Percentiles rank a stretch among this genome's conserved stretches.
Conservation (phyloP, 768 basidiomycete genomes). For the Peribolospora baueri region DNA sequence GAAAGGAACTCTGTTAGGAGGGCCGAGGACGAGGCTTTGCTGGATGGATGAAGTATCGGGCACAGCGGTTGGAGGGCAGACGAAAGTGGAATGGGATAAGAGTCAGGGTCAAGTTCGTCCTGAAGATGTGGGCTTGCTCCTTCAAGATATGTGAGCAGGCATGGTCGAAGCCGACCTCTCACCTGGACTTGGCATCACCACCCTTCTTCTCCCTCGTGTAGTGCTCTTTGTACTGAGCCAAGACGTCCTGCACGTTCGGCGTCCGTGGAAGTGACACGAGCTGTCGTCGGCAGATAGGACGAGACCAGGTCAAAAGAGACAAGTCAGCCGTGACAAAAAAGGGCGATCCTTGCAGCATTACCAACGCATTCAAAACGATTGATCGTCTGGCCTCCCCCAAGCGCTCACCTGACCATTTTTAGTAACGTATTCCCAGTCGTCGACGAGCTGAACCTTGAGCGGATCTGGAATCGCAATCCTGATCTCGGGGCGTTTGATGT, state of each 20-base stretch:
- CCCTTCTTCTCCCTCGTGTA: conserved; percentile 11
- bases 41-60: no score
- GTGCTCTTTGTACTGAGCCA: conserved; percentile 51
- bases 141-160: no score
- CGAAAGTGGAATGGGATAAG: no score
- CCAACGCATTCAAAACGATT: neutral
- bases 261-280: conserved; percentile 57
- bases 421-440: conserved; percentile 94
- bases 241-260: conserved; percentile 51
- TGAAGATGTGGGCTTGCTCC: no score
- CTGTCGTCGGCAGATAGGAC: conserved; percentile 23
- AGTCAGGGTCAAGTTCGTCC: no score
- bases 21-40: conserved; percentile 9
- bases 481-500: conserved; percentile 57
- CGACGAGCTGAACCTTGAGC: conserved; percentile 71
- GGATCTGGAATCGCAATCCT: conserved; percentile 68
- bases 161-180: no score
- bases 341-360: neutral
- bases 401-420: conserved; percentile 60
- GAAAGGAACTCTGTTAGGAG: conserved; percentile 58
- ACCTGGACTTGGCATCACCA: conserved; percentile 1
- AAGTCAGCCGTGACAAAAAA: no score
- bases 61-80: no score
- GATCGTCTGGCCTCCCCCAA: neutral
- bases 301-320: no score